Base-by-base conservation (phyloP, 2,329 filamentous ascomycete genomes). In the Trichoderma asperellum region DNA sequence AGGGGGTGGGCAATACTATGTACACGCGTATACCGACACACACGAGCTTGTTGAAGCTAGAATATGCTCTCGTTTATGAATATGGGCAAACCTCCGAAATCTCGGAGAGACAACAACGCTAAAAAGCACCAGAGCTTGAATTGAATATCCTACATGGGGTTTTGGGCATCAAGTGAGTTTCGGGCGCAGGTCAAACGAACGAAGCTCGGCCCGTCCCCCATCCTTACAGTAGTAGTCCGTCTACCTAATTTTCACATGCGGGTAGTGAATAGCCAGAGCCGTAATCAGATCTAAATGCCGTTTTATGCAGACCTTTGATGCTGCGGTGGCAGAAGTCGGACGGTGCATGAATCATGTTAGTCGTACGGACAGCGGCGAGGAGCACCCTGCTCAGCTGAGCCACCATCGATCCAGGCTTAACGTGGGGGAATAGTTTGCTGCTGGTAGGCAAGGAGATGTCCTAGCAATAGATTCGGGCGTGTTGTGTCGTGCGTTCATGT, bases 51-150 rank as follows among this genome's bases (percentile, higher is more conserved):
- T 43, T 66, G 35, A 58, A 27, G 37, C 62, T 47, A 66, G 53
- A 34, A 57, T 32, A 35, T 58, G 63, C 53, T 18, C 63, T 43
- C 35, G 63, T 18, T 18, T 47, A 58, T 66, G 53, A 49, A 49
- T 58, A 8, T 57, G 53, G 63, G n/a, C 53, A 57, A n/a, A n/a
- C 12, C 34, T 57, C 40, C 55, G 53, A 59, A 37, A 6, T 11
- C 12, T 47, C 43, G 29, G 40, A 14, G 55, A 67, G 53, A 59
- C 14, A 66, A 66, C 40, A 67, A 52, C 63, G 63, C 63, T 57
- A 49, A 49, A 40, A 12, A 58, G 63, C 21, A 27, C 24, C 29
- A 49, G 59, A 21, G 53, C 27, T 37, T 67, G 63, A 37, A 59
- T 37, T 29, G 40, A 59, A 21, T 27, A 56, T 52, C 32, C n/a